phyloP scores from a whole-genome alignment of 768 basidiomycete genomes.

The Trametes villosa region DNA sequence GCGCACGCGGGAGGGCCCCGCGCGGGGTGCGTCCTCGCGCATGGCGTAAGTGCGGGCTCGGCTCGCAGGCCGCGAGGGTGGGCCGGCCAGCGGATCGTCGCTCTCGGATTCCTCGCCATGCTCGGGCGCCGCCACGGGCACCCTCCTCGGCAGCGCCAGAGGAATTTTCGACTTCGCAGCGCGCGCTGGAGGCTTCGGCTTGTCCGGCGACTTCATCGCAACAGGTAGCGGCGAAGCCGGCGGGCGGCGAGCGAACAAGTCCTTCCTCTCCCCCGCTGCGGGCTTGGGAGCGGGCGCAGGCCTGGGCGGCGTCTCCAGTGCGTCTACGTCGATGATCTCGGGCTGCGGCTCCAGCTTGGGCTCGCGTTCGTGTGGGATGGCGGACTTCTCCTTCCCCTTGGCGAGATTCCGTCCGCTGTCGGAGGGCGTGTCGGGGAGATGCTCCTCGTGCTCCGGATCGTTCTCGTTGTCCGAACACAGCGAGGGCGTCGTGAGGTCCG shows the following conservation, averaged over 20 bases:
- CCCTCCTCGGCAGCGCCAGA: constrained; percentile 6
- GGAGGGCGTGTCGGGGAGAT: constrained; percentile 55
- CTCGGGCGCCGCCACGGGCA: background rate
- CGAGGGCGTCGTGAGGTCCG: constrained; percentile 63
- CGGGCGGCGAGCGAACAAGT: constrained; percentile 60
- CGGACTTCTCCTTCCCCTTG: constrained; percentile 1
- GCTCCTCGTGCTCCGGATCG: constrained; percentile 47
- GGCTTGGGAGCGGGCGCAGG: background rate
- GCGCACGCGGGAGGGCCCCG: constrained; percentile 3
- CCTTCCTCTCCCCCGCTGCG: constrained; percentile 22
- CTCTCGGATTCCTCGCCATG: constrained; percentile 12
- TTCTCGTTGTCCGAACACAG: constrained; percentile 74
- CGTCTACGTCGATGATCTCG: constrained; percentile 31
- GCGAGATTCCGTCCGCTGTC: constrained; percentile 32
- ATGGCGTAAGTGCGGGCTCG: background rate
- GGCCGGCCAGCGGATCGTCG: constrained; percentile 14
- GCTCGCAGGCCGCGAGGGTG: background rate
- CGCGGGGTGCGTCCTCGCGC: background rate
- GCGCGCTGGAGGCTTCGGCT: constrained; percentile 61
- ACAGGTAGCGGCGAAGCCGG: constrained; percentile 68
- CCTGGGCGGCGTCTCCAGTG: constrained; percentile 11
- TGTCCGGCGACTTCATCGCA: constrained; percentile 47
- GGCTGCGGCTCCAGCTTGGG: constrained; percentile 10
- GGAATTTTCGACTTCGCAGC: constrained; percentile 16
- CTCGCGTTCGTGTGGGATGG: background rate